A percentile compares a stretch with the other conserved stretches of the same genome.
These are phyloP conservation scores for Sphagnurus paluster DNA, from an alignment of 1,284 basidiomycete species.

Conservation along the genomic window DNA sequence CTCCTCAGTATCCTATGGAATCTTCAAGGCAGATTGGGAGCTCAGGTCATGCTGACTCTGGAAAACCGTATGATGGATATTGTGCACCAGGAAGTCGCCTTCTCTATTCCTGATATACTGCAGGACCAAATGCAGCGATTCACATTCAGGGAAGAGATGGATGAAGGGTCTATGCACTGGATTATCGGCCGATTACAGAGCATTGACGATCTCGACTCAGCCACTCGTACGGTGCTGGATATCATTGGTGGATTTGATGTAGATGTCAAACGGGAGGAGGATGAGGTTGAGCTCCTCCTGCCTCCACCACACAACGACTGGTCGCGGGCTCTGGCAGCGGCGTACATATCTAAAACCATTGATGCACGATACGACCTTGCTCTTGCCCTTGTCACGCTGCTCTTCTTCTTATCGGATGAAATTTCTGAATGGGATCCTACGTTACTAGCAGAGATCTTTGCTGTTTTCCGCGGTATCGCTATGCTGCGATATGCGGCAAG, in stretches of 20 bases:
- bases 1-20: conserved; percentile 62
- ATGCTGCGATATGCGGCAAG: conserved; percentile 61
- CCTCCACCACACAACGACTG: conserved; percentile 58
- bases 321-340: conserved; percentile 58
- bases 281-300: conserved; percentile 58
- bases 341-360: conserved; percentile 61
- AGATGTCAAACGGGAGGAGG: conserved; percentile 72
- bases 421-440: conserved; percentile 62
- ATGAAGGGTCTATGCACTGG: conserved; percentile 60
- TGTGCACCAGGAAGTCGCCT: conserved; percentile 72
- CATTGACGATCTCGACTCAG: conserved; percentile 54
- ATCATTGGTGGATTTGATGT: conserved; percentile 68
- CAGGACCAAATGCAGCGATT: conserved; percentile 57
- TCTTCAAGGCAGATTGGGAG: conserved; percentile 56
- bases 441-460: conserved; percentile 71
- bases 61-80: conserved; percentile 63
- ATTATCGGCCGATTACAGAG: conserved; percentile 56
- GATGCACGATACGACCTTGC: conserved; percentile 74
- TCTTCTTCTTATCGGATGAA: conserved; percentile 71
- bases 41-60: conserved; percentile 52
- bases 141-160: conserved; percentile 53
- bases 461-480: conserved; percentile 72
- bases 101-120: conserved; percentile 73
- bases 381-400: conserved; percentile 60
- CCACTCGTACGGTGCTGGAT: conserved; percentile 59